Evolutionary conservation across 345 rosid species (phyloP).

Genomic region (Populus ilicifolia): DNA sequence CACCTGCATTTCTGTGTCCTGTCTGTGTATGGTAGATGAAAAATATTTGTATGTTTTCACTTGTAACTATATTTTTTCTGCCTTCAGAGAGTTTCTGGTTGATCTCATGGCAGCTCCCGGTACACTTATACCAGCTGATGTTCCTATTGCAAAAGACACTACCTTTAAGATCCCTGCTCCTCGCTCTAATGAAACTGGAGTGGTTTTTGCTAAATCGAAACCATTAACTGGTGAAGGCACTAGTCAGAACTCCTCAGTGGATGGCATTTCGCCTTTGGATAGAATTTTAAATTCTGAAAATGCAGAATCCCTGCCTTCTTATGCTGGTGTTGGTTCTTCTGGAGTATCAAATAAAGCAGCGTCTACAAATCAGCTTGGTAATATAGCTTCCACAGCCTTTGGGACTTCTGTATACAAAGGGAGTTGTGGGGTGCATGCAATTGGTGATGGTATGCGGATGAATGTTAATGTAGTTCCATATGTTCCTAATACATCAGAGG

Average conservation of each 20-base stretch:
- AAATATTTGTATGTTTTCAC: neutral
- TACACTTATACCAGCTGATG: slow-evolving; percentile 94
- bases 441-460: slow-evolving; percentile 58
- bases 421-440: slow-evolving; percentile 46
- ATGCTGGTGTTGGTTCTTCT: slow-evolving; percentile 52
- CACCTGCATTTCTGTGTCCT: neutral
- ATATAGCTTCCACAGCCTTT: slow-evolving; percentile 40
- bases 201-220: slow-evolving; percentile 39
- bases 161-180: slow-evolving; percentile 44
- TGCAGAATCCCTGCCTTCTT: slow-evolving; percentile 34
- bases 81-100: slow-evolving; percentile 91
- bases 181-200: slow-evolving; percentile 39
- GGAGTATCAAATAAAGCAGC: slow-evolving; percentile 38
- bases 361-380: slow-evolving; percentile 48
- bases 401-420: slow-evolving; percentile 58
- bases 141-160: slow-evolving; percentile 55
- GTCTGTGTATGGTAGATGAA: slow-evolving; percentile 7
- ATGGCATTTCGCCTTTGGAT: slow-evolving; percentile 31
- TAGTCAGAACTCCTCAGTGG: slow-evolving; percentile 43
- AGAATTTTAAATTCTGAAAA: slow-evolving; percentile 38
- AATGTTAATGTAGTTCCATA: slow-evolving; percentile 71
- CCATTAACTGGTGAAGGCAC: slow-evolving; percentile 65
- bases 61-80: slow-evolving; percentile 26
- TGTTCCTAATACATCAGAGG: slow-evolving; percentile 62
- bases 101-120: slow-evolving; percentile 99